Evolutionary conservation across 306 rosid genomes (phyloP), one percentile per base, ranked within the genome.

Genomic region (Medicago lupulina): DNA sequence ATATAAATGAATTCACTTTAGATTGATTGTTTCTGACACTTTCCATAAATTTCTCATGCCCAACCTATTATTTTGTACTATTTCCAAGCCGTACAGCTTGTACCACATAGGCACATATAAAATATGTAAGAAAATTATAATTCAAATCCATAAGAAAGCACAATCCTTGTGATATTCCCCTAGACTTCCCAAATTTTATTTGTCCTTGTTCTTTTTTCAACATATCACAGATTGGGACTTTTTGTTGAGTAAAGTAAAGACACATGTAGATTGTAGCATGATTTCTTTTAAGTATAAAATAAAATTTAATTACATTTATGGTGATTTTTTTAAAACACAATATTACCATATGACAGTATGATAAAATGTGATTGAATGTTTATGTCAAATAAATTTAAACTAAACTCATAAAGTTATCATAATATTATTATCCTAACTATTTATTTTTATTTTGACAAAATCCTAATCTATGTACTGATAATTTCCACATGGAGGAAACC

Each of bases 21-120:
- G n/a, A 67, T 60, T 74, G 54, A 39, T 51, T 16, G n/a, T 25
- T 64, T 70, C 76, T 59, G 83, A 73, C 75, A 74, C 80, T 55
- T 67, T 40, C 44, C 83, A 77, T 80, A 47, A 63, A 18, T 79
- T 72, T 62, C 53, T 79, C 80, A 81, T 77, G 81, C 36, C 50
- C 76, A 55, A 66, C 79, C 64, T 64, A 53, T 83, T 74, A 61
- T 60, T 23, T 67, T 49, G 58, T 51, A 51, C 11, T 51, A 23
- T 51, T 51, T 53, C 16, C 73, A 21, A 28, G 38, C 70, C 13
- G 8, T 68, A 36, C 67, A 43, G 1, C 13, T 39, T 58, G 65
- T 49, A 16, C 72, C 63, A 46, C 75, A 57, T 23, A 21, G 13
- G 67, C 63, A 46, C 75, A 57, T 23, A 21, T 0, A 23, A 57